phyloP scores from a whole-genome alignment of 2,329 filamentous ascomycete genomes.

The Elsinoe australis region DNA sequence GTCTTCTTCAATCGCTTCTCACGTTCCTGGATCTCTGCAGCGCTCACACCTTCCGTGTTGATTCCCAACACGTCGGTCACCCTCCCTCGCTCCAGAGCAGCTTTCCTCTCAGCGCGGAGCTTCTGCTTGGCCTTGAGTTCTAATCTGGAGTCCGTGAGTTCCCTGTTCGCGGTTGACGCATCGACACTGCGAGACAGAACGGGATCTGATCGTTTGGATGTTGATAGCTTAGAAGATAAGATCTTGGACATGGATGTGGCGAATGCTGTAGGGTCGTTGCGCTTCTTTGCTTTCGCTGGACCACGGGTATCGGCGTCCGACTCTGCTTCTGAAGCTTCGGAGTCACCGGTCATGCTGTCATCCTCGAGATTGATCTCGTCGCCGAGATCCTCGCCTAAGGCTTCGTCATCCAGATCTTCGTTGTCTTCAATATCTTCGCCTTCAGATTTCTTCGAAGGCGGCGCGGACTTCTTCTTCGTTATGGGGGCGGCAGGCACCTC shows the following conservation, averaged over 20 bases:
- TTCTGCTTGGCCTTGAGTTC: constrained; percentile 74
- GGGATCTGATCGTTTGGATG: constrained; percentile 74
- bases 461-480: too few species aligned
- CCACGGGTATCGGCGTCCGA: constrained; percentile 22
- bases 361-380: constrained; percentile 33
- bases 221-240: constrained; percentile 77
- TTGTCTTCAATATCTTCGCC: constrained; percentile 36
- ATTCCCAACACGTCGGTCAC: constrained; percentile 76
- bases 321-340: constrained; percentile 23
- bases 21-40: constrained; percentile 53
- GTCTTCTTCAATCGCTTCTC: constrained; percentile 79
- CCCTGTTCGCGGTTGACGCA: constrained; percentile 63
- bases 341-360: constrained; percentile 27
- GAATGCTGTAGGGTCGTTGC: constrained; percentile 86
- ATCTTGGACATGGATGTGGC: constrained; percentile 92
- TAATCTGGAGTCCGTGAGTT: constrained; percentile 66
- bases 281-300: constrained; percentile 58
- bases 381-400: constrained; percentile 30
- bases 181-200: constrained; percentile 77
- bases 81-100: constrained; percentile 75
- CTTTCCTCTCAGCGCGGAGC: constrained; percentile 70
- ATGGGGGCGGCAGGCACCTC: too few species aligned
- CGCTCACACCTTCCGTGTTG: constrained; percentile 42
- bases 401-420: constrained; percentile 32
- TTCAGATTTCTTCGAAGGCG: too few species aligned